Base-by-base conservation (phyloP, 2,329 filamentous ascomycete species). In the Meredithiella fracta region DNA sequence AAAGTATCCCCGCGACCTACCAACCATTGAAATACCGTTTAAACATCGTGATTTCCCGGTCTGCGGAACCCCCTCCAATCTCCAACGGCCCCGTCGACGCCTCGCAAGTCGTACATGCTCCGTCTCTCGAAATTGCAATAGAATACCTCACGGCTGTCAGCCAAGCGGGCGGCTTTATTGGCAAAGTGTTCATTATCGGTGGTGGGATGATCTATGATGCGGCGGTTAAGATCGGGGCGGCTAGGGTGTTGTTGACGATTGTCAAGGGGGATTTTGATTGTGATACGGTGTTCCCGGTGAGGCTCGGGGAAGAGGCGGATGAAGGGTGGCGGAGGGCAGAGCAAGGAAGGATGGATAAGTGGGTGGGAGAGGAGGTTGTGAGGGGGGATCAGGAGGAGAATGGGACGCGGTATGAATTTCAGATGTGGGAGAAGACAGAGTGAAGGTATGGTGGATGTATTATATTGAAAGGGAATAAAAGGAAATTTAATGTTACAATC, bases 171-270 rank as follows among this genome's bases (percentile, higher is more conserved):
- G 52, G 49, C 47, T 63, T 60, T 11, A 62, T 82, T 34, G 77
- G 74, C 7, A 77, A 78, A 62, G 75, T 88, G 2, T 97, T 90
- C 67, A 78, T 97, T 47, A 96, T 98, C 63, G 92, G 92, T 23
- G 92, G 92, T 3, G 85, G 81, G 56, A 84, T 89, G 70, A 83
- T 97, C 61, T 98, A 97, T 68, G 73, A 72, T 40, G 77, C 82
- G 22, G 83, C 87, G 14, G 71, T 97, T 64, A 65, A 70, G 62
- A 7, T 26, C 20, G 65, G 70, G 60, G 73, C 80, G 44, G 75
- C 71, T 62, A 71, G 81, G 42, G 76, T 92, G 55, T 67, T 92
- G 59, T 70, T 91, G 61, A 92, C 86, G 53, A 75, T 78, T 60
- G 77, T 94, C 37, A 64, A 75, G 60, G 71, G 69, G 2, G 83